Conservation (phyloP, 2,329 filamentous ascomycete genomes). For the Paramyrothecium sp. region DNA sequence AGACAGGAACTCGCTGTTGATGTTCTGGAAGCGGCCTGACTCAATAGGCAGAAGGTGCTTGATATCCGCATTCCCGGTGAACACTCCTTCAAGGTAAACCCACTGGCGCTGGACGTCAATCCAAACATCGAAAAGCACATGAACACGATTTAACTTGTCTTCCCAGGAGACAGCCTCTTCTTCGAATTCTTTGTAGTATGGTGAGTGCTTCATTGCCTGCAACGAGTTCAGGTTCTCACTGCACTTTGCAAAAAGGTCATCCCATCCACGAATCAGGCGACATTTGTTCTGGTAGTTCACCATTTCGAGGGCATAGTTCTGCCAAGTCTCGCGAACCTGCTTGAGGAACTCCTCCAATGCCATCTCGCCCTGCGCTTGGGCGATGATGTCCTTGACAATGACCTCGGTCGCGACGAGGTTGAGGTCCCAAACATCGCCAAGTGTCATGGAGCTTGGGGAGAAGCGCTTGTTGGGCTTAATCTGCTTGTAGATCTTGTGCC, state of each 20-base stretch:
- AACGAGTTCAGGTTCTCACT: conserved; percentile 97
- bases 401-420: conserved; percentile 84
- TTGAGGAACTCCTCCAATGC: conserved; percentile 96
- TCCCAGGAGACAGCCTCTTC: conserved; percentile 97
- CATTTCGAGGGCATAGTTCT: conserved; percentile 89
- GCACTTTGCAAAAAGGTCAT: conserved; percentile 97
- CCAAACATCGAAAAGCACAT: conserved; percentile 98
- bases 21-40: conserved; percentile 96
- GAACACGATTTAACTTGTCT: conserved; percentile 94
- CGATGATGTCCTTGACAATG: conserved; percentile 88
- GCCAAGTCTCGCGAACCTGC: conserved; percentile 95
- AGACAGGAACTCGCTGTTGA: conserved; percentile 98
- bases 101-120: conserved; percentile 99
- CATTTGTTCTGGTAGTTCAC: conserved; percentile 99
- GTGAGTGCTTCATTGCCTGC: conserved; percentile 98
- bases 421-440: conserved; percentile 99
- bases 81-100: conserved; percentile 99
- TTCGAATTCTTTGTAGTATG: conserved; percentile 99
- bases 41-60: conserved; percentile 96
- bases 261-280: conserved; percentile 94
- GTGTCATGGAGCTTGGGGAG: conserved; percentile 87
- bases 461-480: conserved; percentile 92
- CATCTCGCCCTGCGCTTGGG: conserved; percentile 97
- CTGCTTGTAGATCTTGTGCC: conserved; percentile 96
- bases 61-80: conserved; percentile 98